These are phyloP conservation scores for Xylariaceae sp. DNA, from an alignment of 2,329 filamentous ascomycete species.

Conservation along the genomic window DNA sequence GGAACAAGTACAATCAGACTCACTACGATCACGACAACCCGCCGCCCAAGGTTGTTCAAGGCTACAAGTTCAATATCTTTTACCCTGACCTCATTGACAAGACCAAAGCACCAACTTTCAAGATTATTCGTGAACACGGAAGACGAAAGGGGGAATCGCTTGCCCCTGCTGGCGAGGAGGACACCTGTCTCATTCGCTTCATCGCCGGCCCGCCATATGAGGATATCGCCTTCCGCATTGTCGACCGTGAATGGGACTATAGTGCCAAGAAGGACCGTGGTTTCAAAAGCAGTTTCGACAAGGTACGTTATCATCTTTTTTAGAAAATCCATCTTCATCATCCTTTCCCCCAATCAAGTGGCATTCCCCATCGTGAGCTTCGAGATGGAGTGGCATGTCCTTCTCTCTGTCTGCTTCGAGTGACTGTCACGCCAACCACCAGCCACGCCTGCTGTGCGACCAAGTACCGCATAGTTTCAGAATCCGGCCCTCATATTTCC, in stretches of 20 bases:
- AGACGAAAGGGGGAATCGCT: conserved; percentile 86
- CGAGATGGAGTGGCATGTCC: conserved; percentile 5
- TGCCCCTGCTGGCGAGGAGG: conserved; percentile 88
- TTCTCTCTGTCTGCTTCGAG: conserved; percentile 8
- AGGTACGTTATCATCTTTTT: conserved; percentile 53
- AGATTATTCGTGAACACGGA: conserved; percentile 89
- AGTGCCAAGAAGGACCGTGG: conserved; percentile 91
- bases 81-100: conserved; percentile 97
- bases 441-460: conserved; percentile 18
- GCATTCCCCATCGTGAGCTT: conserved; percentile 11
- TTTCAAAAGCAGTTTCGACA: conserved; percentile 95
- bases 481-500: conserved; percentile 11
- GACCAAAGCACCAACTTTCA: conserved; percentile 88
- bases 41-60: conserved; percentile 94
- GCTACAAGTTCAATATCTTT: conserved; percentile 99
- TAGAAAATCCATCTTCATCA: neutral
- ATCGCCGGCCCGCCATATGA: conserved; percentile 93
- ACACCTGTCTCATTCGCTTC: conserved; percentile 94
- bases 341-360: neutral
- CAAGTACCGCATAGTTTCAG: conserved; percentile 20
- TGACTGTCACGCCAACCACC: conserved; percentile 11
- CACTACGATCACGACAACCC: conserved; percentile 99
- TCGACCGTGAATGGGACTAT: conserved; percentile 99
- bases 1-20: conserved; percentile 99
- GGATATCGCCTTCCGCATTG: conserved; percentile 93